Base-by-base conservation (phyloP, 2,329 filamentous ascomycete genomes). In the Curvularia spicifera region DNA sequence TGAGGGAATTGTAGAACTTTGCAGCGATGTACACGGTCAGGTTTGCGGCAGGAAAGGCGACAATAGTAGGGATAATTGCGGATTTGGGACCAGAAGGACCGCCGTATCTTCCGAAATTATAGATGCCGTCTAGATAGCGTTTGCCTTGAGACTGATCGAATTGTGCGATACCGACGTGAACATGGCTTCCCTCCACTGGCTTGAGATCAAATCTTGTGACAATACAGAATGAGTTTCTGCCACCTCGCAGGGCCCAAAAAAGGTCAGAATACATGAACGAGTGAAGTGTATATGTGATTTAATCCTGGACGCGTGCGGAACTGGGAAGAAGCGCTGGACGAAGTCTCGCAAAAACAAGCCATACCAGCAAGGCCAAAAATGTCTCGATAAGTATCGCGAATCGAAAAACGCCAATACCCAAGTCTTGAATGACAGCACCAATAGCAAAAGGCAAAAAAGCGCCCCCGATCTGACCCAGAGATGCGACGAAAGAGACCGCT, bases 391-490 rank as follows among this genome's bases (percentile, higher is more conserved):
- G 31, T 3, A 76, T 67, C 2, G 71, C 70, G 44, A 65, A 73
- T 29, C 73, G 70, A 28, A 80, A 81, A 0, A 77, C 67, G 1
- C 67, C 68, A 44, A 81, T 78, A 0, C 79, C 79, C 8, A 78
- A 44, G 1, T 65, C 63, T 13, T 81, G 68, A 2, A 79, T 72
- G 8, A 80, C 58, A 4, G 77, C 76, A 0, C 80, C 80, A n/a
- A 81, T 76, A 3, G 68, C 72, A 53, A 81, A 80, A 0, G 81
- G 80, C 0, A 81, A 61, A 18, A 79, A 47, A 0, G 79, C 80
- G 4, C 76, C 79, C 1, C 80, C 80, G 8, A 81, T 64, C 59
- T 82, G 79, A 1, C 81, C 81, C 1, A 82, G 57, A 3, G 78
- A 76, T 1, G 79, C 76, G 1, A 79, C 79, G 29, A 81, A 79